Evolutionary conservation across 2,329 filamentous ascomycete species (phyloP), one percentile per base, ranked within the genome.

Genomic region (Aureobasidium sp.): DNA sequence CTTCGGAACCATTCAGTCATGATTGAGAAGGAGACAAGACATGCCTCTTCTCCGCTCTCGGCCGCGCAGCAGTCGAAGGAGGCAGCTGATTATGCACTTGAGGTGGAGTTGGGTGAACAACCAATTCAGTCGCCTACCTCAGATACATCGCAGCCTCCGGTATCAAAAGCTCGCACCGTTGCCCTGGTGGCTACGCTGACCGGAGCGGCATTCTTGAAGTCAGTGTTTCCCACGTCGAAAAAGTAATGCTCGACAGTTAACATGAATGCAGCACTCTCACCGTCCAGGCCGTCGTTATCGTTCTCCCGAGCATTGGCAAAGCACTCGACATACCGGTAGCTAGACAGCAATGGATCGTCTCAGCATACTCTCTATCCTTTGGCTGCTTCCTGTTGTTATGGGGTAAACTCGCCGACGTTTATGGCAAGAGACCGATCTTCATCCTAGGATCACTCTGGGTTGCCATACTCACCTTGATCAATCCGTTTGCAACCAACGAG

Each of bases 341-440:
- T 12, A 66, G 71, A 11, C 70, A 71, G 52, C 71, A 73, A 73
- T 88, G 85, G 85, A 79, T 88, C 64, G 77, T 88, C 0, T 88
- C 85, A 0, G 81, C 85, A 0, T 88, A 88, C 68, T 78, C 82
- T 4, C 78, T 89, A 17, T 78, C 84, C 0, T 88, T 88, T 66
- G 85, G 85, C 50, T 88, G 85, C 71, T 87, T 88, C 68, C 73
- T 88, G 29, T 74, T 89, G 17, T 76, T 88, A 15, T 88, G 85
- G 85, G 86, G 85, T 29, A 79, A 85, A 22, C 79, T 88, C 24
- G 86, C 83, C 61, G 85, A 89, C 70, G 79, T 88, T 48, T 87
- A 85, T 65, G 85, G 85, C 61, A 86, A 86, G 70, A 79, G 85
- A 9, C 74, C 80, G 48, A 85, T 88, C 65, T 89, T 88, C 71